Evolutionary conservation across 106 monocot species (phyloP).

Genomic region (Allium cepa): DNA sequence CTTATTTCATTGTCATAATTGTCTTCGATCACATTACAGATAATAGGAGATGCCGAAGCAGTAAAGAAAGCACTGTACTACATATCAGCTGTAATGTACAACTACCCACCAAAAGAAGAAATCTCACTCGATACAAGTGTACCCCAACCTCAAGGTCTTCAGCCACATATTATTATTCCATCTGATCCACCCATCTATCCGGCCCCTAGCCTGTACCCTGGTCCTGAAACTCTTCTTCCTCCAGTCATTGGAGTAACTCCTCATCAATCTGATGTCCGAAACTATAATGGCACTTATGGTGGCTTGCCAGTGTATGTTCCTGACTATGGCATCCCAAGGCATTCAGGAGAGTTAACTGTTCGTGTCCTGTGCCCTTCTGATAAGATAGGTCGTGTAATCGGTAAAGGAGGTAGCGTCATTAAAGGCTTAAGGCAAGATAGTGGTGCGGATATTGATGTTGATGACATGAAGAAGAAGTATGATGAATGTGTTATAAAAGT

Average conservation of each 20-base stretch:
- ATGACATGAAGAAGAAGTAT: slow-evolving; percentile 59
- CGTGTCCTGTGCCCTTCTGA: slow-evolving; percentile 77
- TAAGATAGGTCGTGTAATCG: slow-evolving; percentile 93
- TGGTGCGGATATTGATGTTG: slow-evolving; percentile 83
- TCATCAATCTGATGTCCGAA: slow-evolving; percentile 36
- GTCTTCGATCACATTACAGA: not conserved
- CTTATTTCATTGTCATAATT: too few species aligned
- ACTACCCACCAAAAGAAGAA: slow-evolving; percentile 73
- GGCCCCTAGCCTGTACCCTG: slow-evolving; percentile 44
- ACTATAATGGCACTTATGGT: slow-evolving; percentile 43
- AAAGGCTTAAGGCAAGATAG: slow-evolving; percentile 70
- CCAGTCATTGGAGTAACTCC: slow-evolving; percentile 33
- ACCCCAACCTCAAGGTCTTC: slow-evolving; percentile 19
- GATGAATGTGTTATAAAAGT: slow-evolving; percentile 80
- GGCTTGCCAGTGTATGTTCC: slow-evolving; percentile 46
- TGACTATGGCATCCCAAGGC: slow-evolving; percentile 29
- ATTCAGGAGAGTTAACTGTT: slow-evolving; percentile 57
- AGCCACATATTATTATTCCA: slow-evolving; percentile 72
- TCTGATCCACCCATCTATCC: slow-evolving; percentile 78
- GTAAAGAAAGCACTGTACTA: slow-evolving; percentile 65
- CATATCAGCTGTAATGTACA: slow-evolving; percentile 86
- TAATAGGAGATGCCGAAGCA: not conserved
- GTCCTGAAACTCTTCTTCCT: slow-evolving; percentile 31
- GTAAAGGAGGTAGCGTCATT: slow-evolving; percentile 77
- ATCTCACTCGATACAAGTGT: slow-evolving; percentile 80